Evolutionary conservation across 2,329 filamentous ascomycete species (phyloP), one percentile per base, ranked within the genome.

Genomic region (Penicillium sclerotigenum): DNA sequence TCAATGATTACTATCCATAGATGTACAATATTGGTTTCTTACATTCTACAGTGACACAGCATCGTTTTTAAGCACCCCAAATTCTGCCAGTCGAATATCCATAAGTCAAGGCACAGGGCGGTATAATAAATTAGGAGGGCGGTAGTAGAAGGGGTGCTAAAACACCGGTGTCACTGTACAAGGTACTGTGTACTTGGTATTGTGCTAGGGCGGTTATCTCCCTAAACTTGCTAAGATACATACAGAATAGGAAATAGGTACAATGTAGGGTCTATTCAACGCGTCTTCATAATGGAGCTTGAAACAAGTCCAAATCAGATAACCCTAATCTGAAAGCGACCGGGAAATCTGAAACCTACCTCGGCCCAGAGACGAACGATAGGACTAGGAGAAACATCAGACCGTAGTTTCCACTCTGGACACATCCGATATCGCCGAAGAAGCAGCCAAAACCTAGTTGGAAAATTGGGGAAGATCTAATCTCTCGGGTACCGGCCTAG

Each of bases 371-470:
- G 14, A 33, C 16, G 22, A 24, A 24, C 6, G 10, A 33, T n/a
- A 46, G 18, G 28, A 31, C 26, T n/a, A 16, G 16, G 5, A 1
- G 9, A 29, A 28, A 31, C 7, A 28, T 29, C 28, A 29, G 10
- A 29, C n/a, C 20, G 22, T 9, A 16, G 11, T 40, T 49, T 14
- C 26, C 28, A 14, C 20, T 5, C 8, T 43, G 37, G 16, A 18
- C 3, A 52, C 40, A 37, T 52, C 49, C 49, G 49, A 52, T 52
- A 47, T 52, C 49, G 49, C 49, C 40, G 40, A 46, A 29, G 11
- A 34, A 11, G 28, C 8, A 14, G 31, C 46, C 46, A 22, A 47
- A 26, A 24, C 28, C 16, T 18, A 24, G 9, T 43, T 43, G 16
- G 29, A 16, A 45, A 28, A 36, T 45, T 26, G 38, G 38, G 18